Evolutionary conservation across 2,329 filamentous ascomycete genomes (phyloP), one percentile per base, ranked within the genome.

Genomic region (Cladosporium sp.): DNA sequence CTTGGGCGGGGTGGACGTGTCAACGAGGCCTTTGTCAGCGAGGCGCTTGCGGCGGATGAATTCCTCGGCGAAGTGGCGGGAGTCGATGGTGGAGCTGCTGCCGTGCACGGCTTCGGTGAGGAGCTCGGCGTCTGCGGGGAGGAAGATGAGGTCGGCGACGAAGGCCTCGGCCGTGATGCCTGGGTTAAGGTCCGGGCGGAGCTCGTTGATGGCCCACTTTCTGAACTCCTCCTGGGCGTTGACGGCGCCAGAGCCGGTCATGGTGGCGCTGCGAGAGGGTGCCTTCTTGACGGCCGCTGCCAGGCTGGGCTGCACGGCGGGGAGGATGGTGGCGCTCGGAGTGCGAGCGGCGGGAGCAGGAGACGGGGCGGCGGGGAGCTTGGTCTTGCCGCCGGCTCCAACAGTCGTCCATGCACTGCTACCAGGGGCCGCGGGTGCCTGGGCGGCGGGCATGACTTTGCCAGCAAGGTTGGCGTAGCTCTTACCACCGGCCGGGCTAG

Each of bases 391-490:
- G 64, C 92, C 88, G 34, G 93, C 91, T 48, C 94, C 94, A 39
- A 99, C 93, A 0, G 92, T 97, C 10, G 92, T 93, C 94, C 94
- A 99, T 1, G 91, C 91, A 47, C 52, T 55, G 40, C 34, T 37
- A 57, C 81, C 78, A 57, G 79, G 73, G n/a, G 77, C 69, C 20
- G 77, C 68, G 57, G 77, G 67, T 6, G 75, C 73, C 13, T 74
- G 66, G 13, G 72, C 62, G 71, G 73, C 68, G 19, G 68, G 61
- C 35, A 80, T 74, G 28, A 79, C 80, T 78, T 97, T 97, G 72
- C 91, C 86, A 6, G 94, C 94, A 25, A 99, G 84, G 72, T 97
- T 94, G 19, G 94, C 93, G 73, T 97, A 97, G 57, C 93, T 89
- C 78, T 97, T 97, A 37, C 89, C 88, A 61, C 76, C 74, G 9